Evolutionary conservation across 306 rosid genomes (phyloP).

Genomic region (Macrotyloma uniflorum): DNA sequence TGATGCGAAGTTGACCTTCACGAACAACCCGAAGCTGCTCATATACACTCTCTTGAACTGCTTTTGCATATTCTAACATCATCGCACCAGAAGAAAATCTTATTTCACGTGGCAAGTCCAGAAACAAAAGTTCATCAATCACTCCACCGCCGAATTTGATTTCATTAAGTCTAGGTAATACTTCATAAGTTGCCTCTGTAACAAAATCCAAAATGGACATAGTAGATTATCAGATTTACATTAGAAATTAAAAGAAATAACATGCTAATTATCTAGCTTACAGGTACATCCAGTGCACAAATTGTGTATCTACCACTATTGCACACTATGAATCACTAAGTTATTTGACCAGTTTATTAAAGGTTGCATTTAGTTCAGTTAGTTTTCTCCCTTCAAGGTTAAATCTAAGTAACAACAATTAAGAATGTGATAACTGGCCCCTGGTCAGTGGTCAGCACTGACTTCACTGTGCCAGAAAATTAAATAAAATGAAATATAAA

Average conservation of each 20-base stretch:
- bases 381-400: constrained; percentile 5
- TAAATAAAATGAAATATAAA: not conserved
- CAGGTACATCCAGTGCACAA: not conserved
- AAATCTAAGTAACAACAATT: not conserved
- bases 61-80: constrained; percentile 93
- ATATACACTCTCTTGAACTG: constrained; percentile 92
- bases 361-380: not conserved
- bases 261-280: not conserved
- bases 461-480: not conserved
- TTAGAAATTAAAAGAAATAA: constrained; percentile 6
- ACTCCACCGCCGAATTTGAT: constrained; percentile 97
- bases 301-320: not conserved
- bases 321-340: not conserved
- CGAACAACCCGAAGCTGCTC: constrained; percentile 99
- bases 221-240: constrained; percentile 26
- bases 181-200: constrained; percentile 97
- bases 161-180: constrained; percentile 90
- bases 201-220: constrained; percentile 37
- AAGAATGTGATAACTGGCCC: not conserved
- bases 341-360: not conserved
- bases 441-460: not conserved
- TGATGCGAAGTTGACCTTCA: constrained; percentile 93
- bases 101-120: constrained; percentile 86
- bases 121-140: constrained; percentile 83
- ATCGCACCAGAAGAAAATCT: constrained; percentile 76